Evolutionary conservation across 2,329 filamentous ascomycete genomes (phyloP), one percentile per base, ranked within the genome.

Genomic region (Xylaria digitata): DNA sequence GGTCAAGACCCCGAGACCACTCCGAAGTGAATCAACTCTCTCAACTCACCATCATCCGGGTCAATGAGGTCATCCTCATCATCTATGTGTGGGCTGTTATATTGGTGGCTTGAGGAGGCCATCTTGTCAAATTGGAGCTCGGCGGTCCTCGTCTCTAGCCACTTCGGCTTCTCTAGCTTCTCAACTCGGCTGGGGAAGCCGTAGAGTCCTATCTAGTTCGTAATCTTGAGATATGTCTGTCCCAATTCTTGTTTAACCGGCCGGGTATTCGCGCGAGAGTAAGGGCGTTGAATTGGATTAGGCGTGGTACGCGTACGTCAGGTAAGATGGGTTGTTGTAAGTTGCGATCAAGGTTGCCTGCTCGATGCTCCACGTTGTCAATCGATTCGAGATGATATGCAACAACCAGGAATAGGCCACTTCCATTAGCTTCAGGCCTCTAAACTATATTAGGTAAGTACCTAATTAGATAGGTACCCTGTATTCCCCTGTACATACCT

Each of bases 1-100:
- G 9, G n/a, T 21, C 50, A 17, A 21, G 6, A 42, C 34, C 19
- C 42, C 7, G 19, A 15, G 19, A 17, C 15, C 19, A 19, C 37
- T n/a, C n/a, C 37, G 43, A 45, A n/a, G 43, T 3, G 45, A 32
- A 6, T 37, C n/a, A 11, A 26, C 23, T 55, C 30, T 26, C 30
- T 26, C 13, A 52, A 68, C 81, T 73, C 81, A 93, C 91, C 90
- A 81, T 94, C 90, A 83, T 93, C 91, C 3, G 90, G 90, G 74
- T 94, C 91, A 80, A 94, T 92, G 74, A 94, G 80, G 74, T 93
- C 90, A 73, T 93, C 90, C 74, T 91, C 89, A 67, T 87, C 83
- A 52, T 82, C 75, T 69, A 90, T 81, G 67, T 87, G 83, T 65
- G 88, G 86, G 70, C 86, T 86, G 75, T 87, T 83, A 75, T 89